A percentile compares a stretch with the other conserved stretches of the same genome.
Conservation (phyloP, 2,329 filamentous ascomycete genomes). For the Zasmidium citrigriseum region DNA sequence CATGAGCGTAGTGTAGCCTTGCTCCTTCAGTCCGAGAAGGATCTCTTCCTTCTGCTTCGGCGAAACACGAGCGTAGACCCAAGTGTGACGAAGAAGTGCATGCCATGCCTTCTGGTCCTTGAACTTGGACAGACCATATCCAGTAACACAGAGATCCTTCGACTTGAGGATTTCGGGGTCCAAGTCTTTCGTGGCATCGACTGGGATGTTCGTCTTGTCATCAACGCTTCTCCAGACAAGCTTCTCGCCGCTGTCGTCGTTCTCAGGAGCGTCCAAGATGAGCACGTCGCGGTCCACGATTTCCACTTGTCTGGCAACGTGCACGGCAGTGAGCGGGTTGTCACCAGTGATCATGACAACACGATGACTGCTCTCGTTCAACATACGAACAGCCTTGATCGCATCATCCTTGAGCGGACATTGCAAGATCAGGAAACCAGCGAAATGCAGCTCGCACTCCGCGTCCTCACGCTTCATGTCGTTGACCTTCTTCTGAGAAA, state of each 20-base stretch:
- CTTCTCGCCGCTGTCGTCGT: constrained; percentile 76
- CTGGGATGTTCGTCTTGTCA: constrained; percentile 81
- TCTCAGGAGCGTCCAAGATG: constrained; percentile 91
- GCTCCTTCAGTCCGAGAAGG: constrained; percentile 90
- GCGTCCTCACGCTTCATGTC: constrained; percentile 91
- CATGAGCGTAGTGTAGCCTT: constrained; percentile 98
- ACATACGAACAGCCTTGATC: constrained; percentile 88
- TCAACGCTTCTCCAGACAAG: constrained; percentile 95
- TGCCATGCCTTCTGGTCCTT: constrained; percentile 75
- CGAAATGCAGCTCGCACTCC: constrained; percentile 81
- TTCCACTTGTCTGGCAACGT: constrained; percentile 92
- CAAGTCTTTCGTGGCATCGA: constrained; percentile 78
- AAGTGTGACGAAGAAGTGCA: constrained; percentile 81
- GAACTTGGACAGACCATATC: constrained; percentile 89
- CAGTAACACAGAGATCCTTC: constrained; percentile 94
- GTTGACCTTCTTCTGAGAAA: constrained; percentile 84
- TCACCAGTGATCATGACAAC: constrained; percentile 99
- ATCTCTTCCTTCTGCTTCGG: constrained; percentile 99
- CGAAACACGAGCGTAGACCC: constrained; percentile 97
- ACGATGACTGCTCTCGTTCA: constrained; percentile 97
- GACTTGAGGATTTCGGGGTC: constrained; percentile 76
- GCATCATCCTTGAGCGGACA: constrained; percentile 97
- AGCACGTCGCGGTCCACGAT: constrained; percentile 95
- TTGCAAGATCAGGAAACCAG: constrained; percentile 92
- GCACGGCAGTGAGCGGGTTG: constrained; percentile 93